Conservation (phyloP, 805 yeast species). For the Saccharomycopsis sp. region DNA sequence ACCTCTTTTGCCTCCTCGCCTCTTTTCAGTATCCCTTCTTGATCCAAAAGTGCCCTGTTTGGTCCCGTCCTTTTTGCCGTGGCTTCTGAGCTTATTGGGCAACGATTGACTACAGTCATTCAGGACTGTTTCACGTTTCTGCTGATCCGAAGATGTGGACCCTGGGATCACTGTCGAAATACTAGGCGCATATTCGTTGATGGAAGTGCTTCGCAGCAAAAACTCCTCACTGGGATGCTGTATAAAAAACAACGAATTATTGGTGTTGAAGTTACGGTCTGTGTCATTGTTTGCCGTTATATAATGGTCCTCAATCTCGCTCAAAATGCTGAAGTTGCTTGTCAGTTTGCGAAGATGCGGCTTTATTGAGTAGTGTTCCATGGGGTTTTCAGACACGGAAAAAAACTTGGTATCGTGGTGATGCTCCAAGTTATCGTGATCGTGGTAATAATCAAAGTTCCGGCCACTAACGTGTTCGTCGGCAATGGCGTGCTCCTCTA, state of each 20-base stretch:
- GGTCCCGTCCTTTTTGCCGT: neutral
- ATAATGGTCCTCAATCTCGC: neutral
- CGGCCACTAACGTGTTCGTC: neutral
- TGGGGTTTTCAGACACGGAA: neutral
- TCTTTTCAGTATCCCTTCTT: neutral
- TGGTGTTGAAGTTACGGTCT: neutral
- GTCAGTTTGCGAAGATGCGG: neutral
- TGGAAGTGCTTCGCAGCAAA: constrained; percentile 14
- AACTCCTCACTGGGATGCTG: constrained; percentile 1
- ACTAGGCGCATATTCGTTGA: constrained; percentile 4
- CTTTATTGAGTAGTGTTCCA: neutral
- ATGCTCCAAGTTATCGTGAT: neutral
- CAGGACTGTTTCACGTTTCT: neutral
- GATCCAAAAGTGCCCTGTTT: neutral
- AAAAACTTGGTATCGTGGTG: neutral
- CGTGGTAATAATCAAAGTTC: neutral
- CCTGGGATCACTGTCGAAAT: neutral
- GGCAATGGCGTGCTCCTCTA: neutral
- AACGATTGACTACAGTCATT: constrained; percentile 2
- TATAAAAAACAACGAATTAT: neutral
- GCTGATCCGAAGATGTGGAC: neutral
- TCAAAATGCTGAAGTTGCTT: neutral
- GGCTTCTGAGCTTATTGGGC: neutral
- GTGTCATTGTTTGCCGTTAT: neutral
- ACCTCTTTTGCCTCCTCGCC: neutral